A percentile compares a stretch with the other conserved stretches of the same genome.
Evolutionary conservation across 768 basidiomycete genomes (phyloP).

Genomic region (Boletus barrowsii): DNA sequence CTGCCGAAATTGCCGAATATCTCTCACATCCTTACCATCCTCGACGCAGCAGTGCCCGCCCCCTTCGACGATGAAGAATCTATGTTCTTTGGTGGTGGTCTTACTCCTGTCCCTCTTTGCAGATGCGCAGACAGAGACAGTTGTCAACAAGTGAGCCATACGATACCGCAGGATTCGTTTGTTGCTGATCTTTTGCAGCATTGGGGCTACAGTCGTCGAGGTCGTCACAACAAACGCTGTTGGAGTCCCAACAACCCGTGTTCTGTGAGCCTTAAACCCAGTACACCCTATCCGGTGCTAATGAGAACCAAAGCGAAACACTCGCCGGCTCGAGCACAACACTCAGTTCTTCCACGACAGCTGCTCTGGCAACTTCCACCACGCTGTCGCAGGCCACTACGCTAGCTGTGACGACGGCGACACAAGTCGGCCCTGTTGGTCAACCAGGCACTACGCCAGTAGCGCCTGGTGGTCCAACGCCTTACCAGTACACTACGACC

Average conservation of each 20-base stretch:
- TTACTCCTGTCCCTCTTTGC: slow-evolving; percentile 18
- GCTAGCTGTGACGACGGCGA: slow-evolving; percentile 19
- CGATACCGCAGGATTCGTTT: background rate
- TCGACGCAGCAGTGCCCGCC: slow-evolving; percentile 4
- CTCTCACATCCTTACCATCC: background rate
- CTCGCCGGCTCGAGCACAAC: slow-evolving; percentile 11
- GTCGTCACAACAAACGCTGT: slow-evolving; percentile 39
- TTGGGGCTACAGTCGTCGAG: slow-evolving; percentile 52
- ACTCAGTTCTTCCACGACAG: background rate
- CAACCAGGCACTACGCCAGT: slow-evolving; percentile 42
- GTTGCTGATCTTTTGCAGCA: slow-evolving; percentile 29
- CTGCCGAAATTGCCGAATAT: slow-evolving; percentile 22
- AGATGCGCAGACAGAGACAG: slow-evolving; percentile 48
- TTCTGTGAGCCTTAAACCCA: slow-evolving; percentile 36
- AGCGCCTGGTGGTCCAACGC: slow-evolving; percentile 45
- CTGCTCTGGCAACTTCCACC: slow-evolving; percentile 19
- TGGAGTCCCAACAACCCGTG: slow-evolving; percentile 41
- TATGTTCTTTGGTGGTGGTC: slow-evolving; percentile 11
- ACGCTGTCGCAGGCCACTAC: slow-evolving; percentile 13
- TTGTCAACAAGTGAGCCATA: slow-evolving; percentile 44
- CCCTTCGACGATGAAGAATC: slow-evolving; percentile 15
- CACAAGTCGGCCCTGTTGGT: slow-evolving; percentile 43
- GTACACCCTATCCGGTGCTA: slow-evolving; percentile 1
- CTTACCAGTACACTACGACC: slow-evolving; percentile 49
- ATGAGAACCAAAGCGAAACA: slow-evolving; percentile 9